Conservation (phyloP, 2,329 filamentous ascomycete species). For the Colletotrichum cuscutae region DNA sequence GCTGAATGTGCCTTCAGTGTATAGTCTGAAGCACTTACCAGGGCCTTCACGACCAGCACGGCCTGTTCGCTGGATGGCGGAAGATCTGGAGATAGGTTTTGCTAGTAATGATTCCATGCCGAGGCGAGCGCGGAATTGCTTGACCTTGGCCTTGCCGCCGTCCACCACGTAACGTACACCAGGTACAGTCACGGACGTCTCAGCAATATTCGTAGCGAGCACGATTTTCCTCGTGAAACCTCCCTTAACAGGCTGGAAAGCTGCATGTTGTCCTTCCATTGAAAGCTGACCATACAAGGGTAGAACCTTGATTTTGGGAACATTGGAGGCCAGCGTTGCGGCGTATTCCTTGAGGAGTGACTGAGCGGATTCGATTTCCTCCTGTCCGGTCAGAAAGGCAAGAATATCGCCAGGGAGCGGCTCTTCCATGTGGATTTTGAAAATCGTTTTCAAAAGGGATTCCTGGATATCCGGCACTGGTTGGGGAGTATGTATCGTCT, state of each 20-base stretch:
- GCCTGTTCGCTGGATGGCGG: slow-evolving; percentile 89
- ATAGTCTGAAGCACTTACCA: slow-evolving; percentile 90
- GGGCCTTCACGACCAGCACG: slow-evolving; percentile 92
- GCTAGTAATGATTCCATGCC: slow-evolving; percentile 91
- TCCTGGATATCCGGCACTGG: slow-evolving; percentile 87
- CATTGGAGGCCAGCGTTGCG: slow-evolving; percentile 74
- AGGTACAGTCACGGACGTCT: slow-evolving; percentile 95
- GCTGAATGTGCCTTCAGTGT: slow-evolving; percentile 82
- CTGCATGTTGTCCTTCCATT: slow-evolving; percentile 84
- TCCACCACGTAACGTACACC: slow-evolving; percentile 94
- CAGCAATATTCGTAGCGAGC: slow-evolving; percentile 96
- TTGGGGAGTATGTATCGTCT: slow-evolving; percentile 77
- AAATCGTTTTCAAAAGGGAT: slow-evolving; percentile 81
- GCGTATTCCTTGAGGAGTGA: slow-evolving; percentile 85
- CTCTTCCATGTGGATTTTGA: slow-evolving; percentile 87
- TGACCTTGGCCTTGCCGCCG: slow-evolving; percentile 92
- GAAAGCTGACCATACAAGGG: slow-evolving; percentile 92
- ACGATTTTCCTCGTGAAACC: slow-evolving; percentile 88
- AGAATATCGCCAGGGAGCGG: slow-evolving; percentile 94
- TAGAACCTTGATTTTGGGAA: slow-evolving; percentile 78
- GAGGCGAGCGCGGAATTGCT: slow-evolving; percentile 85
- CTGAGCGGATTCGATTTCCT: slow-evolving; percentile 87
- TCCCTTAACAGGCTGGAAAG: slow-evolving; percentile 80
- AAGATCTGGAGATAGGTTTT: slow-evolving; percentile 92
- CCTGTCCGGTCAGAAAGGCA: slow-evolving; percentile 91